phyloP scores from a whole-genome alignment of 108 stramenopile species.

The Cyclotella sp. region DNA sequence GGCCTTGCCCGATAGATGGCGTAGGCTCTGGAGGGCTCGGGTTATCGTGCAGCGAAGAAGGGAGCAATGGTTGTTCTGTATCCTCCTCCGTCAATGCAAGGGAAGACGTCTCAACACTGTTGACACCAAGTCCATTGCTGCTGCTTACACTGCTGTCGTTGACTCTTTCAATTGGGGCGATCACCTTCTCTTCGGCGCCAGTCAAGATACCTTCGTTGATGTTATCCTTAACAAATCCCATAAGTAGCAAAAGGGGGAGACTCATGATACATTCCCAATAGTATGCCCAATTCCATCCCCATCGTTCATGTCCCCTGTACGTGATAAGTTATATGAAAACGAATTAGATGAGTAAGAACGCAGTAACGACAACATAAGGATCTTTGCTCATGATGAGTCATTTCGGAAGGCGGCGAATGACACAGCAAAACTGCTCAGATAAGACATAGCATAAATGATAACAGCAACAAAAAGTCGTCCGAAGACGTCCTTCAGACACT shows the following conservation, averaged over 20 bases:
- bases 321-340: not conserved
- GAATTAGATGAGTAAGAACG: not conserved
- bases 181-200: conserved; percentile 32
- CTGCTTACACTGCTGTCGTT: not conserved
- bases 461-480: not conserved
- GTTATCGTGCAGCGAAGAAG: not conserved
- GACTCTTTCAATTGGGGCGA: not conserved
- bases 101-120: not conserved
- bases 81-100: conserved; percentile 1
- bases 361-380: too few relatives aligned
- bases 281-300: conserved; percentile 56
- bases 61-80: not conserved
- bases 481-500: not conserved
- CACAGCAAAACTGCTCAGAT: too few relatives aligned
- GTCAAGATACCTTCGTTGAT: conserved; percentile 48
- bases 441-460: not conserved
- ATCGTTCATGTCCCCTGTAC: conserved; percentile 5
- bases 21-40: not conserved
- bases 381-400: too few relatives aligned
- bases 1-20: not conserved
- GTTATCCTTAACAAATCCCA: conserved; percentile 48
- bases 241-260: conserved; percentile 36
- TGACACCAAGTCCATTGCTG: too few relatives aligned
- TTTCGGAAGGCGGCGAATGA: too few relatives aligned
- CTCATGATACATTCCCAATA: conserved; percentile 37